These are phyloP conservation scores for Ceratocystis papillata DNA, from an alignment of 2,329 filamentous ascomycete species.

Conservation along the genomic window DNA sequence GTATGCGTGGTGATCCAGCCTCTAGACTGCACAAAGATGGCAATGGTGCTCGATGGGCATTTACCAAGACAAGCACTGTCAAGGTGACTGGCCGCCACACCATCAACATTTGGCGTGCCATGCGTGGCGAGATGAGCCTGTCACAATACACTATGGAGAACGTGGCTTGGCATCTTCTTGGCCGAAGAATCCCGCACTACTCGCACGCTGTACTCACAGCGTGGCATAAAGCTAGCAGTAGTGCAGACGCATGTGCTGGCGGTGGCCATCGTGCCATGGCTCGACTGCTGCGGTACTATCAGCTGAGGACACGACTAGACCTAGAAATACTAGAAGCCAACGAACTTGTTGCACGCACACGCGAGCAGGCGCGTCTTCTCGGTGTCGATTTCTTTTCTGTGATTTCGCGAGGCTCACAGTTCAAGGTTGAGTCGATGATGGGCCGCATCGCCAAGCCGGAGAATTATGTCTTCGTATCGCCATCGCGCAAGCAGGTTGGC, in stretches of 20 bases:
- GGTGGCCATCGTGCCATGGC: constrained; percentile 35
- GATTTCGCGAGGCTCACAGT: constrained; percentile 87
- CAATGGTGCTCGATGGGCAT: constrained; percentile 82
- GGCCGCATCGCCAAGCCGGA: constrained; percentile 96
- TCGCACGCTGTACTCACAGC: constrained; percentile 63
- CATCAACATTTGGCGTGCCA: constrained; percentile 94
- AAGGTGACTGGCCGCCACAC: constrained; percentile 88
- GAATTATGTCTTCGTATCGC: constrained; percentile 82
- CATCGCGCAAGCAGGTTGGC: constrained; percentile 82
- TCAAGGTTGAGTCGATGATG: constrained; percentile 98
- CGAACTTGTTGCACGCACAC: constrained; percentile 77
- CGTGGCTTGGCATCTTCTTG: constrained; percentile 81
- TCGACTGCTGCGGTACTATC: constrained; percentile 69
- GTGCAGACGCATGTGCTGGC: not conserved
- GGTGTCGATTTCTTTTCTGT: constrained; percentile 97
- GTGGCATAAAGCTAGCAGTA: constrained; percentile 51
- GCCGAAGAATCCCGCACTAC: constrained; percentile 81
- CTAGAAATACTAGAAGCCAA: constrained; percentile 87
- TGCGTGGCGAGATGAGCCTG: constrained; percentile 83
- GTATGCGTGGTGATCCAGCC: constrained; percentile 1
- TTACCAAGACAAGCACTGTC: constrained; percentile 85
- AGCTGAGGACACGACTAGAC: constrained; percentile 64
- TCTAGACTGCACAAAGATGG: constrained; percentile 68
- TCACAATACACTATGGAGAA: constrained; percentile 96
- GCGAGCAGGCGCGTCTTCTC: constrained; percentile 83